Evolutionary conservation across 768 basidiomycete species (phyloP).

Genomic region (Hirschioporus abietinus): DNA sequence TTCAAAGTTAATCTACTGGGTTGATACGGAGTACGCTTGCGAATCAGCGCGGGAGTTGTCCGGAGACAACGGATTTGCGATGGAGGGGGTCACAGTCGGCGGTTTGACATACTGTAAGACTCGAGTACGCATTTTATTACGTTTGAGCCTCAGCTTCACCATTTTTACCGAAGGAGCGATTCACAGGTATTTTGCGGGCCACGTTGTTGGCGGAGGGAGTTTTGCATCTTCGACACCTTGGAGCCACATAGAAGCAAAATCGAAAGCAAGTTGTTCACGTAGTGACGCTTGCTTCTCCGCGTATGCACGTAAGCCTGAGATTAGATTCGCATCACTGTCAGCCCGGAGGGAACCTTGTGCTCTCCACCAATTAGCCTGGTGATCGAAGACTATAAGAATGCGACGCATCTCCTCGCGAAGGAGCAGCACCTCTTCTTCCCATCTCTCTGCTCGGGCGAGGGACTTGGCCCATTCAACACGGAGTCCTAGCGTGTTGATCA

Average conservation of each 20-base stretch:
- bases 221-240: background rate
- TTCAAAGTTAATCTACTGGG: too few species aligned
- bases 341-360: background rate
- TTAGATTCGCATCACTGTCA: background rate
- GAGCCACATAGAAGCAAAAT: background rate
- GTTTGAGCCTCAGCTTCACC: too few species aligned
- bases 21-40: too few species aligned
- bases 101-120: too few species aligned
- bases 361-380: conserved; percentile 18
- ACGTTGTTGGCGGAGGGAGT: background rate
- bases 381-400: conserved; percentile 16
- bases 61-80: too few species aligned
- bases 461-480: conserved; percentile 18
- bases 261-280: background rate
- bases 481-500: background rate
- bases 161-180: too few species aligned
- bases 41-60: too few species aligned
- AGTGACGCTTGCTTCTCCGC: conserved; percentile 8
- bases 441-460: conserved; percentile 24
- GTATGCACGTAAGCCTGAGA: conserved; percentile 1
- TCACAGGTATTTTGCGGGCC: background rate
- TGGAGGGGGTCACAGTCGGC: too few species aligned
- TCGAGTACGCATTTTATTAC: too few species aligned
- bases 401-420: conserved; percentile 31
- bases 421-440: conserved; percentile 30